phyloP scores from a whole-genome alignment of 1,139 yeast species.

The Meyerozyma athensensis region DNA sequence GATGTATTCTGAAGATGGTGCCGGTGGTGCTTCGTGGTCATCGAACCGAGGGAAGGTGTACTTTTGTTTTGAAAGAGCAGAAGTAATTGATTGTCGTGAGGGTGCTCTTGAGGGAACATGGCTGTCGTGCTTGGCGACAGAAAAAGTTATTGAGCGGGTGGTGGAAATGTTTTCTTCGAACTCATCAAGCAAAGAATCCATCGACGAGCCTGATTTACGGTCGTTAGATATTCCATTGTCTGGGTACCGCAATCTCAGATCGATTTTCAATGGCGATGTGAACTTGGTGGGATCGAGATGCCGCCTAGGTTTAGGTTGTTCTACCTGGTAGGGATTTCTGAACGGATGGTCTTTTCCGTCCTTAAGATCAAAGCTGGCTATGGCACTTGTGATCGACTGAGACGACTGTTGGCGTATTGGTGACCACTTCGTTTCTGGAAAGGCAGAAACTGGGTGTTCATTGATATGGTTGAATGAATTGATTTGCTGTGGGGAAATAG shows the following conservation, averaged over 20 bases:
- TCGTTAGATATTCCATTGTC: slow-evolving; percentile 6
- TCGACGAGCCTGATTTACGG: slow-evolving; percentile 37
- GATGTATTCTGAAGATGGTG: slow-evolving; percentile 36
- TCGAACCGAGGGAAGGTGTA: slow-evolving; percentile 3
- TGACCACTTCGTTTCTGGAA: slow-evolving; percentile 11
- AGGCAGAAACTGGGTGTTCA: slow-evolving; percentile 6
- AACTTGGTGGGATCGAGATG: slow-evolving; percentile 5
- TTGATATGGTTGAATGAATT: slow-evolving; percentile 6
- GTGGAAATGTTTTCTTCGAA: slow-evolving; percentile 41
- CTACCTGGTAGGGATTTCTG: slow-evolving; percentile 7
- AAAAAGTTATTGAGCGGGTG: slow-evolving; percentile 23
- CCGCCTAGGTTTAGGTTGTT: slow-evolving; percentile 19
- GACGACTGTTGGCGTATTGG: slow-evolving; percentile 19
- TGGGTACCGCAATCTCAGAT: neutral
- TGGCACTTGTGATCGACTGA: slow-evolving; percentile 24
- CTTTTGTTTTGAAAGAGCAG: slow-evolving; percentile 15
- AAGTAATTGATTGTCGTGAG: slow-evolving; percentile 23
- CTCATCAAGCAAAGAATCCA: slow-evolving; percentile 51
- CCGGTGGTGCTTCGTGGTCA: slow-evolving; percentile 27
- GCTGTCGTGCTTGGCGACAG: slow-evolving; percentile 10
- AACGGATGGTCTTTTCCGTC: slow-evolving; percentile 6
- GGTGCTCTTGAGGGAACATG: slow-evolving; percentile 21
- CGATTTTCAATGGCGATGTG: slow-evolving; percentile 1
- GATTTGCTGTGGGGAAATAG: slow-evolving; percentile 33
- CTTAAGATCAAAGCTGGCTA: slow-evolving; percentile 29